Conservation (phyloP, 2,329 filamentous ascomycete species). For the Colletotrichum gloeosporioides region DNA sequence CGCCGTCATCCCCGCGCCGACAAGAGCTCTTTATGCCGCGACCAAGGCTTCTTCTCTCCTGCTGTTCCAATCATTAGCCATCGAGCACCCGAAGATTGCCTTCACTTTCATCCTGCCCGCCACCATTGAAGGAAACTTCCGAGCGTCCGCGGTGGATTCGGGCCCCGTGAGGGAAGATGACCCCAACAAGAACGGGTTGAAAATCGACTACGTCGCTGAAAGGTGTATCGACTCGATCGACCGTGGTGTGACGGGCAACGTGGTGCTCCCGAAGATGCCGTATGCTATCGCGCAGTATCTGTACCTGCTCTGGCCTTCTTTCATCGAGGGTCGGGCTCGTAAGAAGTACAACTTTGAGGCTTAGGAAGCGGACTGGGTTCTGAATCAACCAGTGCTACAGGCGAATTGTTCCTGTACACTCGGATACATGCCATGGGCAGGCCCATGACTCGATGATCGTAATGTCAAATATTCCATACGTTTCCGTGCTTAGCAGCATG, state of each 20-base stretch:
- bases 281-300: not conserved
- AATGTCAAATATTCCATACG: not conserved
- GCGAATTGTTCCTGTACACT: not conserved
- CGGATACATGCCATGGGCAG: not conserved
- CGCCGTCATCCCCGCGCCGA: conserved; percentile 6
- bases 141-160: conserved; percentile 4
- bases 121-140: conserved; percentile 14
- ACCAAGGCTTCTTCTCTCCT: conserved; percentile 10
- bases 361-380: not conserved
- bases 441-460: not conserved
- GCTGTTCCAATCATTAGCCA: conserved; percentile 1
- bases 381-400: not conserved
- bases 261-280: conserved; percentile 1
- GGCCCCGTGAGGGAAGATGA: conserved; percentile 7
- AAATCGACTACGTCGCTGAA: not conserved
- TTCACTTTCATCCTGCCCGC: conserved; percentile 11
- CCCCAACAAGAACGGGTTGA: conserved; percentile 6
- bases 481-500: not conserved
- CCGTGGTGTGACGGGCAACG: not conserved
- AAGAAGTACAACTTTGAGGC: conserved; percentile 11
- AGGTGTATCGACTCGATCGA: not conserved
- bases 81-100: conserved; percentile 3
- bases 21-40: conserved; percentile 2
- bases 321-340: conserved; percentile 1
- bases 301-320: conserved; percentile 6